These are phyloP conservation scores for Kazachstania kunashirensis DNA, from an alignment of 805 yeast genomes.

Conservation along the genomic window DNA sequence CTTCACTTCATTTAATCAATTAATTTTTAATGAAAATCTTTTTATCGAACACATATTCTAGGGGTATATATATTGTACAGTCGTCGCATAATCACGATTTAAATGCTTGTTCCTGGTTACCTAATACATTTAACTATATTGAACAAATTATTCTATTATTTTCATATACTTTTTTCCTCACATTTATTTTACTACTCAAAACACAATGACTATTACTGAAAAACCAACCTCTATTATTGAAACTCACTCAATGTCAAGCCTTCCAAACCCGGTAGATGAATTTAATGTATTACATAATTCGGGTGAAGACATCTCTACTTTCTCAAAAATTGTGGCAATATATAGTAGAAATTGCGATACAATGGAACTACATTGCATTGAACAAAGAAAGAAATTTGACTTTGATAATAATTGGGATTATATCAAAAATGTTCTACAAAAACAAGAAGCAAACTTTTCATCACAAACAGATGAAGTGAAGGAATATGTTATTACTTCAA, in stretches of 20 bases:
- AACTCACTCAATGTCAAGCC: conserved; percentile 1
- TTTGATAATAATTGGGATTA: conserved; percentile 25
- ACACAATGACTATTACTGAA: conserved; percentile 10
- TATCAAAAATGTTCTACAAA: conserved; percentile 8
- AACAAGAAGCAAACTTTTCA: conserved; percentile 6
- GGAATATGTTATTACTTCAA: conserved; percentile 14
- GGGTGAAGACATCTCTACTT: conserved; percentile 28
- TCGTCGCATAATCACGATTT: no score
- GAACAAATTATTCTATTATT: no score
- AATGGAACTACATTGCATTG: conserved; percentile 18
- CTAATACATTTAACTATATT: no score
- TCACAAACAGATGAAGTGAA: conserved; percentile 8
- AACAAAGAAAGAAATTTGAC: conserved; percentile 28
- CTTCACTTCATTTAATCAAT: no score
- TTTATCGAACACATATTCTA: no score
- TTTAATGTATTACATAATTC: conserved; percentile 14
- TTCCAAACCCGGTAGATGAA: conserved; percentile 7
- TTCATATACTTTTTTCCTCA: no score
- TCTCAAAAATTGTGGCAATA: conserved; percentile 32
- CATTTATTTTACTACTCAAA: no score
- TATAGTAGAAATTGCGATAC: conserved; percentile 27
- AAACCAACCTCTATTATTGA: conserved; percentile 4
- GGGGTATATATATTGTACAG: no score
- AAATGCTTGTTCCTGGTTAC: no score
- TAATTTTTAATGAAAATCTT: no score